Evolutionary conservation across 2,329 filamentous ascomycete species (phyloP), one percentile per base, ranked within the genome.

Genomic region (Orbilia brochopaga): DNA sequence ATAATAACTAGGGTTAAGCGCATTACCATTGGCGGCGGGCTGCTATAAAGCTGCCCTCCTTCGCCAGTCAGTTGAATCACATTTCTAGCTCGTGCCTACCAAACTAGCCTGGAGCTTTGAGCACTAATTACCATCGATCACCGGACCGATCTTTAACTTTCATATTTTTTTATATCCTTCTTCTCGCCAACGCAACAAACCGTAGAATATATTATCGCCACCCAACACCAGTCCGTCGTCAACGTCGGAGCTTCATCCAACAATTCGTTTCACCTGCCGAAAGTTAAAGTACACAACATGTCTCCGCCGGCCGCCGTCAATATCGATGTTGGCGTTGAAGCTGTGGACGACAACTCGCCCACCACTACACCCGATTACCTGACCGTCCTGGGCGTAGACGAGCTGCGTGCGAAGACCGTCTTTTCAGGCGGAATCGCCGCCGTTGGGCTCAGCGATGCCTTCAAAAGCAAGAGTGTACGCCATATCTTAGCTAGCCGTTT

Each of bases 381-480:
- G 15, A 73, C 69, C 35, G 62, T 73, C 42, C 57, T 73, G 11
- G 69, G 69, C 17, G 69, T 73, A 4, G 62, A 73, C 37, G 56
- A 73, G 37, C 56, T 73, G 51, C 50, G 69, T 19, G 69, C 69
- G n/a, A 73, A 66, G 32, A 61, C 69, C 42, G 50, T 66, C 17
- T 73, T 73, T 48, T 52, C 55, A 57, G 69, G 69, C 30, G 69
- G 69, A 32, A 73, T 73, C 27, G 69, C 69, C 37, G 69, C 69
- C 19, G 50, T 66, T 42, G 69, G 69, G 24, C 35, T 73, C 19
- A 73, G 69, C 44, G 69, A 73, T 66, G 69, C 69, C 10, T 73
- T 66, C 61, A 73, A 73, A 24, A 73, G 69, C 61, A 66, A 66
- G 40, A 70, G 59, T 19, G 66, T 70, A 70, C 51, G 66, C 40